Evolutionary conservation across 495 filamentous ascomycete species (phyloP), one percentile per base, ranked within the genome.

Genomic region (Penicillium simplicissimum): DNA sequence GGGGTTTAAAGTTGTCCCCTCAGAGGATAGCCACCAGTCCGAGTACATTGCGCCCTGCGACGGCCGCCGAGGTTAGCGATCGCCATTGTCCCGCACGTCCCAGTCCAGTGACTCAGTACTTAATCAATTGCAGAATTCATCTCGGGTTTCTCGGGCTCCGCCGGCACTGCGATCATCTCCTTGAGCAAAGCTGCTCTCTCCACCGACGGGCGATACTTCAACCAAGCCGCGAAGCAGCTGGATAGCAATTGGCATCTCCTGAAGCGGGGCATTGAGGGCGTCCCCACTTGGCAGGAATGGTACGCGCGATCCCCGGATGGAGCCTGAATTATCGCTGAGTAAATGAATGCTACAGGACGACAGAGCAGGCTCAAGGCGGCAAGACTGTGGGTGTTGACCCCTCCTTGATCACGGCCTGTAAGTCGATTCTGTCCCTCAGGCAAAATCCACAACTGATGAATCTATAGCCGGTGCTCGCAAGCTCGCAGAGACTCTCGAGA

Each of bases 211-310:
- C 89, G 96, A 45, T 99, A 99, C 76, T 98, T 98, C 81, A 98
- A 97, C 77, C 96, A 99, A 75, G 96, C 96, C 49, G 79, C 87
- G 48, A 90, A 95, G 67, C 94, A 99, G 74, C 84, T 99, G 37
- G 96, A 98, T 70, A 80, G 72, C 63, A 97, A 97, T 74, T 99
- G 96, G 96, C 72, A 82, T 40, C 84, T 99, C 11, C 78, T 99
- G 66, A 99, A 97, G 80, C 90, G 94, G 68, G 96, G 96, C 7
- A 76, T 96, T 17, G 90, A 92, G 66, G 92, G 96, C 72, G 93
- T 97, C 31, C 94, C 92, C 8, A 97, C 94, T 3, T 98, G 95
- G 91, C 92, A 97, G 73, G 96, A 99, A 74, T 99, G 96, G 96
- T 90, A 83, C 36, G 51, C 38, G 31, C 17, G 57, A 42, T 14